phyloP scores from a whole-genome alignment of 1,139 yeast genomes.

The Geotrichum phurueaensis region DNA sequence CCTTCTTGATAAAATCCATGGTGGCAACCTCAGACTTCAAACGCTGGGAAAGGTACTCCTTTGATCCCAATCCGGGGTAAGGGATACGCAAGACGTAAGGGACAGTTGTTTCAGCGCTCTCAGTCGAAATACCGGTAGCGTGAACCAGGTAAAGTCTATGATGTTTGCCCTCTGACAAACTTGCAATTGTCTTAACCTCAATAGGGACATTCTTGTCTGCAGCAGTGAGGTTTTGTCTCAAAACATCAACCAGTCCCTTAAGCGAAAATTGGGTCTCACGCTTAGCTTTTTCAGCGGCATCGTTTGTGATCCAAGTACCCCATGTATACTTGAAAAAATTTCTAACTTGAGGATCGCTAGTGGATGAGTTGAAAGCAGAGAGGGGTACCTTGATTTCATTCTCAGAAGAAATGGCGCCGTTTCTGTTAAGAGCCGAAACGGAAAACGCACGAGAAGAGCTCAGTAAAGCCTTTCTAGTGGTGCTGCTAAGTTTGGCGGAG shows the following conservation, averaged over 20 bases:
- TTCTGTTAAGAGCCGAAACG: background rate
- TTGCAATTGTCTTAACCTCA: slow-evolving; percentile 63
- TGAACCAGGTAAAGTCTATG: slow-evolving; percentile 70
- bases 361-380: slow-evolving; percentile 37
- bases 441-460: slow-evolving; percentile 9
- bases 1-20: slow-evolving; percentile 63
- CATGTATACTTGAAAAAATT: slow-evolving; percentile 82
- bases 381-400: slow-evolving; percentile 16
- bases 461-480: background rate
- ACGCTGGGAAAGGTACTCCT: slow-evolving; percentile 56
- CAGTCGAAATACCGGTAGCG: slow-evolving; percentile 13
- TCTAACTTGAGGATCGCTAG: slow-evolving; percentile 62
- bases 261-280: slow-evolving; percentile 81
- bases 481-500: background rate
- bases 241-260: slow-evolving; percentile 52
- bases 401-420: slow-evolving; percentile 8
- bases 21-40: slow-evolving; percentile 92
- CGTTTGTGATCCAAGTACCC: slow-evolving; percentile 91
- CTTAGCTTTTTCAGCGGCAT: slow-evolving; percentile 61
- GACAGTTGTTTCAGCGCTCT: slow-evolving; percentile 11
- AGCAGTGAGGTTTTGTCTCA: slow-evolving; percentile 29
- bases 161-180: slow-evolving; percentile 90
- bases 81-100: slow-evolving; percentile 75
- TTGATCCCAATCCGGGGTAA: slow-evolving; percentile 52
- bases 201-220: slow-evolving; percentile 33